phyloP scores from a whole-genome alignment of 768 basidiomycete genomes.

The Nidula microcarpa region DNA sequence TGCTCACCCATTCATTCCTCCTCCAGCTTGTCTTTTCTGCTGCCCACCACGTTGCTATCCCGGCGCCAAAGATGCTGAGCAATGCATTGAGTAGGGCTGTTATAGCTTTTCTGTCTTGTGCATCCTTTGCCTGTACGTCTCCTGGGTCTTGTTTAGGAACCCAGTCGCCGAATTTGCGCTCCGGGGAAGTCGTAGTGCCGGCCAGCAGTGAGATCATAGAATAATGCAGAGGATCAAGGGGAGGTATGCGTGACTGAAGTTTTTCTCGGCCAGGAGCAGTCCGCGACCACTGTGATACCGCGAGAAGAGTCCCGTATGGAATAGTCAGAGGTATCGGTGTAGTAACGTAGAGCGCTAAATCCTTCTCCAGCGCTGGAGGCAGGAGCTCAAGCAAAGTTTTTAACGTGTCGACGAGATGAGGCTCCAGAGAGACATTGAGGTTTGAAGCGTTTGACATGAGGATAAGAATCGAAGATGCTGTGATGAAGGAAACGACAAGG shows the following conservation, averaged over 20 bases:
- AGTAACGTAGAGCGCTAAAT: constrained; percentile 37
- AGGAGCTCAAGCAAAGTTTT: constrained; percentile 39
- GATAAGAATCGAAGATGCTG: background rate
- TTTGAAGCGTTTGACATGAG: constrained; percentile 11
- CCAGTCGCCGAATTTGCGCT: constrained; percentile 61
- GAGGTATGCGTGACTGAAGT: constrained; percentile 33
- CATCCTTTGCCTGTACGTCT: constrained; percentile 39
- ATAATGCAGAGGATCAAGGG: constrained; percentile 53
- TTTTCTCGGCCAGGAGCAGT: constrained; percentile 39
- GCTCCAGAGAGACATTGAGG: constrained; percentile 66
- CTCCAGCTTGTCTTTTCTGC: constrained; percentile 60
- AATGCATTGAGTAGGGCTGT: constrained; percentile 69
- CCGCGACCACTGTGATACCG: constrained; percentile 69
- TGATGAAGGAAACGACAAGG: background rate
- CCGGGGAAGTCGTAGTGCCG: constrained; percentile 75
- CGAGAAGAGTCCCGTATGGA: constrained; percentile 55
- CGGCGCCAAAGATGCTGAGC: constrained; percentile 64
- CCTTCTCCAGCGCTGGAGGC: constrained; percentile 37
- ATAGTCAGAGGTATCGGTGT: constrained; percentile 42
- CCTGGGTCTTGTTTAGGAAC: constrained; percentile 42
- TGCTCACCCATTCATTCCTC: constrained; percentile 67
- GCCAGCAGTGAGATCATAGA: constrained; percentile 75
- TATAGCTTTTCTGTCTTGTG: constrained; percentile 61
- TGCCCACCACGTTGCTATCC: constrained; percentile 72
- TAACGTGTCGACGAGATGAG: constrained; percentile 53